A percentile compares a stretch with the other conserved stretches of the same genome.
phyloP scores from a whole-genome alignment of 164 flowering plant genomes.

The Vitis vinifera region ASM3070453v1 NC_081810.1:1460501-1461000 shows the following conservation, averaged over 20 bases:
- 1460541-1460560: slow-evolving; percentile 51
- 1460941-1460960: no score
- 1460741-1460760: slow-evolving; percentile 94
- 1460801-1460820: slow-evolving; percentile 74
- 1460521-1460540: slow-evolving; percentile 90
- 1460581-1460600: slow-evolving; percentile 79
- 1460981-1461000: slow-evolving; percentile 4
- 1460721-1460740: slow-evolving; percentile 90
- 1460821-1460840: slow-evolving; percentile 69
- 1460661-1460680: slow-evolving; percentile 78
- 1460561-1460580: slow-evolving; percentile 71
- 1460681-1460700: slow-evolving; percentile 47
- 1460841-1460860: slow-evolving; percentile 30
- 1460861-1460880: slow-evolving; percentile 63
- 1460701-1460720: slow-evolving; percentile 78
- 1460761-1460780: slow-evolving; percentile 75
- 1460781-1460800: slow-evolving; percentile 91
- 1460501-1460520: slow-evolving; percentile 98
- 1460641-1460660: slow-evolving; percentile 93
- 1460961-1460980: no score
- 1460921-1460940: not conserved
- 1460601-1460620: slow-evolving; percentile 93
- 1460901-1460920: slow-evolving; percentile 33
- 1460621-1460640: slow-evolving; percentile 96
- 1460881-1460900: slow-evolving; percentile 47